Conservation (phyloP, 345 rosid genomes). For the Ailanthus altissimus region DNA sequence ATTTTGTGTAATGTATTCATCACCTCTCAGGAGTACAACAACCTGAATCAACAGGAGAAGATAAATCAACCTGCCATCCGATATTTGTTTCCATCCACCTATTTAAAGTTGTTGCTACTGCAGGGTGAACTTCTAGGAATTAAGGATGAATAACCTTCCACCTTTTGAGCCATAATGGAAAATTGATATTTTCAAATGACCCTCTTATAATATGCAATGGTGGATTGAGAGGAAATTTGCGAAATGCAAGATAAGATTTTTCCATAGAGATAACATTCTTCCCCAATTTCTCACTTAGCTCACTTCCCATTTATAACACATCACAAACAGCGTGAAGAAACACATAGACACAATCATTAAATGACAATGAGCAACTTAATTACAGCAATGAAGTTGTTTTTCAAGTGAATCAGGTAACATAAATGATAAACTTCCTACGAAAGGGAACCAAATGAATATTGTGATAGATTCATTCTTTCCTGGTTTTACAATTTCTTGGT, state of each 20-base stretch:
- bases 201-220: not conserved
- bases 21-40: slow-evolving; percentile 64
- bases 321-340: not conserved
- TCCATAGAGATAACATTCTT: not conserved
- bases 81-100: not conserved
- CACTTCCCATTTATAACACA: not conserved
- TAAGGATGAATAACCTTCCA: not conserved
- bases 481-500: not conserved
- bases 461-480: not conserved
- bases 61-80: not conserved
- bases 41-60: slow-evolving; percentile 47
- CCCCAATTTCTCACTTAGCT: not conserved
- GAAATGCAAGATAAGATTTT: not conserved
- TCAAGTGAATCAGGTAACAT: not conserved
- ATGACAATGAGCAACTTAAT: not conserved
- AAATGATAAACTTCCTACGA: not conserved
- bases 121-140: not conserved
- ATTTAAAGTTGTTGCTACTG: not conserved
- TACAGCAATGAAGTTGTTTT: not conserved
- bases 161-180: too few relatives aligned
- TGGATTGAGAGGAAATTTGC: not conserved
- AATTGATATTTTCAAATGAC: not conserved
- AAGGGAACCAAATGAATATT: not conserved
- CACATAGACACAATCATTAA: not conserved
- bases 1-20: slow-evolving; percentile 34